A percentile compares a stretch with the other conserved stretches of the same genome.
Evolutionary conservation across 192 early-diverging fungal genomes (phyloP).

Genomic region (Gigaspora rosea): DNA sequence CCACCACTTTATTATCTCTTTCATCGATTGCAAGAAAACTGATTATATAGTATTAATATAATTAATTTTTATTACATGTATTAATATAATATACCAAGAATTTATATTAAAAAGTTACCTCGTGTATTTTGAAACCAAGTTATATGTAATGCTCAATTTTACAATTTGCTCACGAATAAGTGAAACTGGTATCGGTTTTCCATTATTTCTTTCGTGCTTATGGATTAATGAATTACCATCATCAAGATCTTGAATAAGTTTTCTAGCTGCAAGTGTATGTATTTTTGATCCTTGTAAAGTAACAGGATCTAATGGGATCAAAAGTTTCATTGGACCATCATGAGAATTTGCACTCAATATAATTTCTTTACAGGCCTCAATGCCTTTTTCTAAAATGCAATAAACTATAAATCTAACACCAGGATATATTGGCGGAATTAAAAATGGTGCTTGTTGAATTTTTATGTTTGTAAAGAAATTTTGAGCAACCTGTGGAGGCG

Average conservation of each 20-base stretch:
- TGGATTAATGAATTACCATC: neutral
- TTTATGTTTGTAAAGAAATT: neutral
- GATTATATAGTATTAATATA: neutral
- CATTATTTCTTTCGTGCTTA: neutral
- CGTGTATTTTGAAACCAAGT: constrained; percentile 17
- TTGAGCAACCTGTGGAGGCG: too few relatives aligned
- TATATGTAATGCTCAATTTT: neutral
- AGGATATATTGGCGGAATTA: constrained; percentile 13
- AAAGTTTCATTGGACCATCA: constrained; percentile 19
- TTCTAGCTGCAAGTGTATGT: constrained; percentile 25
- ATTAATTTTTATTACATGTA: neutral
- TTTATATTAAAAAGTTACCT: constrained; percentile 6
- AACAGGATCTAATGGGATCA: neutral
- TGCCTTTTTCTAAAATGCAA: neutral
- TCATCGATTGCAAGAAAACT: constrained; percentile 25
- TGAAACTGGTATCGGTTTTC: neutral
- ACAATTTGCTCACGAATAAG: neutral
- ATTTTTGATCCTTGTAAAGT: constrained; percentile 14
- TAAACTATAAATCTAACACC: constrained; percentile 23
- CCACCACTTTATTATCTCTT: neutral
- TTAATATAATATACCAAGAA: neutral
- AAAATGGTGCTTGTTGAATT: constrained; percentile 8
- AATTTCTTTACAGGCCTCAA: constrained; percentile 5
- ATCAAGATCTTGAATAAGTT: constrained; percentile 30
- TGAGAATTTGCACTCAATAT: constrained; percentile 5